Percentiles rank a stretch among this genome's conserved stretches.
Evolutionary conservation across 805 yeast species (phyloP).

Genomic region (Candida ficus): DNA sequence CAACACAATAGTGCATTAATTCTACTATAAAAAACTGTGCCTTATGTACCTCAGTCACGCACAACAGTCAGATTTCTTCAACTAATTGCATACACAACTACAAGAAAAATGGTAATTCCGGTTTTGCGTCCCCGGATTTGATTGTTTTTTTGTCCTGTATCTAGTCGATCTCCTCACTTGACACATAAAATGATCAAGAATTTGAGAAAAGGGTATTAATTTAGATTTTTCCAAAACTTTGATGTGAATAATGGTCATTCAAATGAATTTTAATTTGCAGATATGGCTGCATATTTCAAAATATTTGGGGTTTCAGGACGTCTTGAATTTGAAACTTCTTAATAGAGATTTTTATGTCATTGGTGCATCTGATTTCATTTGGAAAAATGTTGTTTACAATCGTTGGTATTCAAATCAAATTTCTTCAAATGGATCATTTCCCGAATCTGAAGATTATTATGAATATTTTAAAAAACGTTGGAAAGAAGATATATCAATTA

Average conservation of each 20-base stretch:
- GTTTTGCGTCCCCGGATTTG: background rate
- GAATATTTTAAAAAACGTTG: background rate
- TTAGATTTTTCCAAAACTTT: no score
- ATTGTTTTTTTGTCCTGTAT: no score
- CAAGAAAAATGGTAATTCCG: no score
- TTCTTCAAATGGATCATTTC: background rate
- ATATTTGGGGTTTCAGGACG: conserved; percentile 1
- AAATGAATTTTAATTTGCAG: conserved; percentile 3
- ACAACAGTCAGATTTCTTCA: no score
- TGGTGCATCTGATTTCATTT: background rate
- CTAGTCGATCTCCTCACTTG: background rate
- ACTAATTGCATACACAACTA: no score
- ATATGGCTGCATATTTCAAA: conserved; percentile 7
- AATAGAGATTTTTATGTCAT: background rate
- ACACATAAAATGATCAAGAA: background rate
- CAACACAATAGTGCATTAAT: no score
- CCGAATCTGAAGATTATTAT: background rate
- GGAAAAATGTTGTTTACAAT: conserved; percentile 1
- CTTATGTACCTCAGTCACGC: no score
- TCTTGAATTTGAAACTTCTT: background rate
- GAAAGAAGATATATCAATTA: background rate
- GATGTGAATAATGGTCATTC: no score
- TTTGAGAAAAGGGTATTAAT: no score
- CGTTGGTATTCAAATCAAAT: background rate
- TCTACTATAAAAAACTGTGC: no score